Evolutionary conservation across 192 early-diverging fungal species (phyloP), one percentile per base, ranked within the genome.

Genomic region (Powellomyces hirtus): DNA sequence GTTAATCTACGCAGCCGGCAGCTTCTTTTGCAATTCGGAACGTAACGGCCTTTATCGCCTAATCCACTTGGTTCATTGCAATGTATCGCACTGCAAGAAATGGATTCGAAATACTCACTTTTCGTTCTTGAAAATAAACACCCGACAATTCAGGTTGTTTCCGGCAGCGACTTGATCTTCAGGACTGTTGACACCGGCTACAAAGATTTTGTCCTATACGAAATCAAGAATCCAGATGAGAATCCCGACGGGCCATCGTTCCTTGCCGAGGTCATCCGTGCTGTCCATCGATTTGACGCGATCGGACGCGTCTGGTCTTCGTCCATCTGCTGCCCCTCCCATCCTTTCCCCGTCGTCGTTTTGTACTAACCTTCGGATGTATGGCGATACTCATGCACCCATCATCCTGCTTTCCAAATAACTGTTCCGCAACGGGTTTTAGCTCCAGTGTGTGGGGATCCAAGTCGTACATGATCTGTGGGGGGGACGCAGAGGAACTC

Each of bases 351-450:
- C n/a, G n/a, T n/a, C n/a, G n/a, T n/a, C n/a, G n/a, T n/a, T n/a
- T n/a, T n/a, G 64, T 78, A 91, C 46, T 24, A 49, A 49, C 93
- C 76, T 76, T 86, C 58, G 93, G 92, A 80, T 94, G 90, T 8
- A 88, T 76, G 50, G 86, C 84, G 5, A 97, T 66, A 50, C 88
- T 87, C 81, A 90, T 91, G 33, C 92, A 91, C 3, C 91, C 89
- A 79, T 97, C 95, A 57, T 94, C 92, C 5, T 87, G 81, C 69
- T 62, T 68, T 36, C 49, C 40, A 64, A 83, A 78, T 31, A 55
- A 52, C 44, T 78, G 71, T 35, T 73, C 73, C 20, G 74, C 64
- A 1, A 76, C 57, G 6, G 33, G 52, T 27, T 35, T 44, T 31
- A 79, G 38, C 11, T 73, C 69, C 30, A 83, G 71, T 8, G 72